Conservation (phyloP, 306 rosid species). For the Vigna trinervia region DNA sequence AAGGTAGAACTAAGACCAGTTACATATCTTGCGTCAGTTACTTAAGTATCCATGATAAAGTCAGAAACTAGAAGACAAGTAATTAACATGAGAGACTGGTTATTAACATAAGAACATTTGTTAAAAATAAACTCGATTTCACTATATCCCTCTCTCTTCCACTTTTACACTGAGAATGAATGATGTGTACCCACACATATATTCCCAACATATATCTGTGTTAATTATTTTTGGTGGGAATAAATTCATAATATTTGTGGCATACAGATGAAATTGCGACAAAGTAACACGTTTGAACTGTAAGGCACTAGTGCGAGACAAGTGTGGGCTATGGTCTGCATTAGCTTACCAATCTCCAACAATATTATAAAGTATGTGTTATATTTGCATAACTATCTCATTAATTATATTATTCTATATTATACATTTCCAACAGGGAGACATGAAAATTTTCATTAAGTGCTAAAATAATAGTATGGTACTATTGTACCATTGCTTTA, state of each 20-base stretch:
- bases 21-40: no score
- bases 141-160: no score
- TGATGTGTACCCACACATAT: no score
- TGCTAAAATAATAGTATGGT: background rate
- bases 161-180: no score
- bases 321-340: conserved; percentile 33
- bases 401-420: background rate
- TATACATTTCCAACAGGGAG: background rate
- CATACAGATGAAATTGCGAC: background rate
- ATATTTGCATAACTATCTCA: background rate
- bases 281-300: conserved; percentile 8
- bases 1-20: no score
- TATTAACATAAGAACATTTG: no score
- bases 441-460: background rate
- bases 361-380: background rate
- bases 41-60: no score
- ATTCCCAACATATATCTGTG: no score
- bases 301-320: conserved; percentile 15
- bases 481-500: background rate
- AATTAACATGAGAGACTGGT: no score
- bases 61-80: no score
- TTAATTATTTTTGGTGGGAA: background rate
- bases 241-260: background rate
- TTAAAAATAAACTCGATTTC: no score
- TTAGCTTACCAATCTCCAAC: conserved; percentile 25